Evolutionary conservation across 768 basidiomycete genomes (phyloP), one percentile per base, ranked within the genome.

Genomic region (Mycena amicta): DNA sequence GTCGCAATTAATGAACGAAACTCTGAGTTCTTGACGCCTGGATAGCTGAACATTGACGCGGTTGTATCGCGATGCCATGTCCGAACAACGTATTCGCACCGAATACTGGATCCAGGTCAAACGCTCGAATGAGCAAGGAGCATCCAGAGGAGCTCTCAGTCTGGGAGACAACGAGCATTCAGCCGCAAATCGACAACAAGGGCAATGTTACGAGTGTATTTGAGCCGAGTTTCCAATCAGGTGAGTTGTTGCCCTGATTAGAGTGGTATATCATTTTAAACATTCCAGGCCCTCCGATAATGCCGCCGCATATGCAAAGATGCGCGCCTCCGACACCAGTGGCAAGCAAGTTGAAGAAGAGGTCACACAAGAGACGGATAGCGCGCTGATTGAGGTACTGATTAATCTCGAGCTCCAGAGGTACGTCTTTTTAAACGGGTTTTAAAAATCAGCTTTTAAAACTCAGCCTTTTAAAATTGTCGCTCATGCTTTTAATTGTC

Each of bases 241-340:
- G 51, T 58, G 20, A 23, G 43, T 16, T 4, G 25, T 11, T 27
- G 11, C 20, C 15, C 1, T 30, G 3, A 15, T 6, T 12, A 13
- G 5, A 2, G 13, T 46, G 6, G n/a, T 16, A 1, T 16, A 25
- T 16, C 28, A 12, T 20, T 45, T 20, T 15, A 22, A 8, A 11
- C 6, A 5, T 27, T 4, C 49, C 50, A 50, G 50, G 11, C 60
- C 60, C 2, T 56, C 60, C 8, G 57, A 56, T 1, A 49, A 57
- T 11, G 50, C 56, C 3, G 50, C 27, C 2, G 51, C 55, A 16
- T 61, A 61, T 20, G 31, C 15, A 22, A 53, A 56, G 30, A 28
- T 61, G 15, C 18, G 26, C 1, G 59, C 50, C 1, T 49, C 55
- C 25, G n/a, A n/a, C n/a, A n/a, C n/a, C n/a, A n/a, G n/a, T n/a